A percentile compares a stretch with the other conserved stretches of the same genome.
Conservation (phyloP, 2,329 filamentous ascomycete species). For the Microsporum audouinii region DNA sequence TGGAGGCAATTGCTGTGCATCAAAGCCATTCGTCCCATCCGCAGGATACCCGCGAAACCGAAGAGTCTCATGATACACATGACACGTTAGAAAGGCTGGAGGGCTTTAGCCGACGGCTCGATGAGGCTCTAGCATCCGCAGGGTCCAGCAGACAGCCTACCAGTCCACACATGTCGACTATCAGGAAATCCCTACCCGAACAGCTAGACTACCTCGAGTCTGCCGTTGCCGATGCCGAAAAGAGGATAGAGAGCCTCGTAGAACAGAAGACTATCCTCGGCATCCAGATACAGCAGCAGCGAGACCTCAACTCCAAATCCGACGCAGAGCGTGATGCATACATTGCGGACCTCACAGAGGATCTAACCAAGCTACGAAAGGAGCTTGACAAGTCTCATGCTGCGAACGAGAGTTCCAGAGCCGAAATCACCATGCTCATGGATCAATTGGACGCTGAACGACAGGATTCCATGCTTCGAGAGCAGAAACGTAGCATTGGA, state of each 20-base stretch:
- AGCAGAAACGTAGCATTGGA: slow-evolving; percentile 23
- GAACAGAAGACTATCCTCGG: slow-evolving; percentile 84
- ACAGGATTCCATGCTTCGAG: slow-evolving; percentile 26
- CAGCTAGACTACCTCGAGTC: slow-evolving; percentile 66
- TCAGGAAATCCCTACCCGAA: slow-evolving; percentile 48
- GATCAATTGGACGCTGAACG: slow-evolving; percentile 35
- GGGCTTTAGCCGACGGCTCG: slow-evolving; percentile 53
- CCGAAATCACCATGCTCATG: slow-evolving; percentile 33
- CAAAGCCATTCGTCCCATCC: slow-evolving; percentile 18
- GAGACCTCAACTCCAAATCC: slow-evolving; percentile 79
- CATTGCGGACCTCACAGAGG: slow-evolving; percentile 35
- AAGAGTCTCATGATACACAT: slow-evolving; percentile 34
- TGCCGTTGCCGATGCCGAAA: slow-evolving; percentile 68
- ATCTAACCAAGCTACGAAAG: slow-evolving; percentile 51
- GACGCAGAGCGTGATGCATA: slow-evolving; percentile 48
- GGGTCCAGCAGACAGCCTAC: slow-evolving; percentile 33
- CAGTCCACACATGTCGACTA: slow-evolving; percentile 45
- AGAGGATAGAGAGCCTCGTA: slow-evolving; percentile 62
- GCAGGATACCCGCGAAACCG: slow-evolving; percentile 14
- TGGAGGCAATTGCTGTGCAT: slow-evolving; percentile 50
- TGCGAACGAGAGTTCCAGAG: slow-evolving; percentile 29
- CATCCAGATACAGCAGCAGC: slow-evolving; percentile 88
- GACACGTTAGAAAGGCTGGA: slow-evolving; percentile 39
- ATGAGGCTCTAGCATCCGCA: slow-evolving; percentile 43
- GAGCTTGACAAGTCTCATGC: slow-evolving; percentile 47